Conservation (phyloP, 805 yeast species). For the Yamadazyma sp. region DNA sequence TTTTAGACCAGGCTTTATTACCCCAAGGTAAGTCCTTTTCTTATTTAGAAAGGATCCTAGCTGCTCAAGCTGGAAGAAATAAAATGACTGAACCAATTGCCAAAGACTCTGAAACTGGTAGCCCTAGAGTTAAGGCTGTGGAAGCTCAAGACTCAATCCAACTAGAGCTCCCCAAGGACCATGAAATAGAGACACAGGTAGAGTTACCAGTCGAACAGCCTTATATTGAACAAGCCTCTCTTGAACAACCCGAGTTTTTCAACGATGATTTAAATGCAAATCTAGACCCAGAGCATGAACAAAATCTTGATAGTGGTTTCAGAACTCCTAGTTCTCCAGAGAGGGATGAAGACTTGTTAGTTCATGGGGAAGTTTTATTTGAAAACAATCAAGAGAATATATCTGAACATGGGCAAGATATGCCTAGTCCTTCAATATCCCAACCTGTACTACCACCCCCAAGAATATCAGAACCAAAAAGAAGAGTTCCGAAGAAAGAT, state of each 20-base stretch:
- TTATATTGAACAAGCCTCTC: too few species aligned
- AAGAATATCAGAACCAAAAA: neutral
- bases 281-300: neutral
- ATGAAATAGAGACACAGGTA: neutral
- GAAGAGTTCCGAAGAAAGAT: neutral
- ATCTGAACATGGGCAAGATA: neutral
- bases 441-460: neutral
- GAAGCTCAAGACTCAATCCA: neutral
- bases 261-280: slow-evolving; percentile 1
- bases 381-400: neutral
- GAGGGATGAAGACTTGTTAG: neutral
- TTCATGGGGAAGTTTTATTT: neutral
- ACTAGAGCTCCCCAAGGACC: too few species aligned
- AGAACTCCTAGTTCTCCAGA: slow-evolving; percentile 1
- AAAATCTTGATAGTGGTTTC: neutral
- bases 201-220: slow-evolving; percentile 2
- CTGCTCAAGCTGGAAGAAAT: slow-evolving; percentile 13
- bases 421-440: too few species aligned
- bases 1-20: neutral
- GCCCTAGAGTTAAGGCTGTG: neutral
- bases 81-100: neutral
- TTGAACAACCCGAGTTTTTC: neutral
- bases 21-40: slow-evolving; percentile 14
- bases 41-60: slow-evolving; percentile 31
- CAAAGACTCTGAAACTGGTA: neutral